phyloP scores from a whole-genome alignment of 805 yeast genomes.

The Candida arabinofermentans region DNA sequence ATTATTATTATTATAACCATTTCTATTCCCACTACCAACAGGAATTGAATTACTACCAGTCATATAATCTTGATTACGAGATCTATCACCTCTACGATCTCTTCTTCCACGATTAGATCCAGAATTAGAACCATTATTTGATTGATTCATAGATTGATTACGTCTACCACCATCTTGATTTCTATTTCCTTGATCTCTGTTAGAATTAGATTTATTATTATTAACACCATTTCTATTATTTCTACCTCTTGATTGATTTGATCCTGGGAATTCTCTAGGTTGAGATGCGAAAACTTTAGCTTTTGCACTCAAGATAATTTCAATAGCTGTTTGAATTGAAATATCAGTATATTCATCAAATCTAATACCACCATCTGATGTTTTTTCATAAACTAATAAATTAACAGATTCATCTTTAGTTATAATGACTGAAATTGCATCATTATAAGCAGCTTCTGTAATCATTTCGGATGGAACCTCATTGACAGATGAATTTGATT shows the following conservation, averaged over 20 bases:
- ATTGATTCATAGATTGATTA: neutral
- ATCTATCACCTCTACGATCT: constrained; percentile 1
- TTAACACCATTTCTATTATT: neutral
- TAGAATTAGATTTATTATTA: neutral
- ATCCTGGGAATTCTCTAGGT: constrained; percentile 8
- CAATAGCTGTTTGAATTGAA: constrained; percentile 63
- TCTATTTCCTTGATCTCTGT: neutral
- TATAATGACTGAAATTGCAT: constrained; percentile 67
- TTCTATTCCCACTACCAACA: neutral
- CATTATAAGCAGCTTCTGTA: constrained; percentile 77
- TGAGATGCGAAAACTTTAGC: constrained; percentile 32
- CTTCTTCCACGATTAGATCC: neutral
- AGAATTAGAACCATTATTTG: neutral
- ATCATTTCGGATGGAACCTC: constrained; percentile 43
- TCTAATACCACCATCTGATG: constrained; percentile 66
- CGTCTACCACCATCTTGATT: neutral
- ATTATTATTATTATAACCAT: neutral
- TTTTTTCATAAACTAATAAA: constrained; percentile 66
- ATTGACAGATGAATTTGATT: constrained; percentile 23
- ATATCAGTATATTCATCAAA: constrained; percentile 80
- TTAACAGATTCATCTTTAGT: constrained; percentile 56
- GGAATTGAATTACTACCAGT: neutral
- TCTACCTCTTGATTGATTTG: constrained; percentile 11
- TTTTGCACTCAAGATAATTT: constrained; percentile 39
- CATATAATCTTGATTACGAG: neutral